These are phyloP conservation scores for Myxozyma neglecta DNA, from an alignment of 805 yeast species.

Conservation along the genomic window DNA sequence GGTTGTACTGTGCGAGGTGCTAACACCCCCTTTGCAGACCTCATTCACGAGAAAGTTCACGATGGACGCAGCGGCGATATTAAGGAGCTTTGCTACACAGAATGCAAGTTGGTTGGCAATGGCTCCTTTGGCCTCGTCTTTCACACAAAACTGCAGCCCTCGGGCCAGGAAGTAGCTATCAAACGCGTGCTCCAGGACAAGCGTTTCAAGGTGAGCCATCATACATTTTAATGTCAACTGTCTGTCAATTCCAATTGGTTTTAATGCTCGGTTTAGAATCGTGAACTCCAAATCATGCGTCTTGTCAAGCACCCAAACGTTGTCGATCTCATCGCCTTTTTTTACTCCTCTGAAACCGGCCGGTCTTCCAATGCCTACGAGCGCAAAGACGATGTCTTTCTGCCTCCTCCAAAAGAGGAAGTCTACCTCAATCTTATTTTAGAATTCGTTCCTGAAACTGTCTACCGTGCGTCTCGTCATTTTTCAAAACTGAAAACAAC, in stretches of 20 bases:
- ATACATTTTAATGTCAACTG: no score
- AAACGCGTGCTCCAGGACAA: conserved; percentile 96
- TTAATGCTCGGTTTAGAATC: conserved; percentile 52
- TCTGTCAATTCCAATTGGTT: not conserved
- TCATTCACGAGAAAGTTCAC: conserved; percentile 55
- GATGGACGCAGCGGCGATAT: conserved; percentile 70
- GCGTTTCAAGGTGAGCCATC: conserved; percentile 68
- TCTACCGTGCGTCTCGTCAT: conserved; percentile 86
- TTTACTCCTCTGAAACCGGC: conserved; percentile 56
- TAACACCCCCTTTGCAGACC: conserved; percentile 8
- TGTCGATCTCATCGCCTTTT: conserved; percentile 83
- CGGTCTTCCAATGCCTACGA: conserved; percentile 15
- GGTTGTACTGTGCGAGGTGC: not conserved
- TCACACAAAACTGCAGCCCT: conserved; percentile 73
- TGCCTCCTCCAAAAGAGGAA: conserved; percentile 61
- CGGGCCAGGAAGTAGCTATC: conserved; percentile 82
- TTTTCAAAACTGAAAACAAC: conserved; percentile 54
- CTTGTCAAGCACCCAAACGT: conserved; percentile 80
- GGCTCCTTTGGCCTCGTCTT: conserved; percentile 99
- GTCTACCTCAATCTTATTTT: conserved; percentile 84
- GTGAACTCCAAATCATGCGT: conserved; percentile 96
- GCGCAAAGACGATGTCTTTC: conserved; percentile 35
- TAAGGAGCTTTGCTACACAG: conserved; percentile 68
- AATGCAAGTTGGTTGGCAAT: conserved; percentile 90
- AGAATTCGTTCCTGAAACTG: conserved; percentile 94